Percentiles rank a stretch among this genome's conserved stretches.
phyloP scores from a whole-genome alignment of 805 yeast genomes.

The Candida michaelii region DNA sequence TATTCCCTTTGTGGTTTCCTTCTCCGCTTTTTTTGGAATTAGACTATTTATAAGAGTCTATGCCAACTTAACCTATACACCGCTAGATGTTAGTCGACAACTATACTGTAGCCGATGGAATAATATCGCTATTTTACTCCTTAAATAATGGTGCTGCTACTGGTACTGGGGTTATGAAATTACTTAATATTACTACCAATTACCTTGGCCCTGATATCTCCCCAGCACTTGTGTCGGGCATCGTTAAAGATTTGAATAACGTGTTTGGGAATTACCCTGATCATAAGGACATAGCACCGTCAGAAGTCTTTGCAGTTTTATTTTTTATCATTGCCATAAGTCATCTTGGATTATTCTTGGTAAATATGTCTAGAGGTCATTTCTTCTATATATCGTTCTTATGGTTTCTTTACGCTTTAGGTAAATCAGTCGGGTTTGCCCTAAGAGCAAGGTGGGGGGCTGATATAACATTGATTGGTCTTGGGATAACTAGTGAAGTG shows the following conservation, averaged over 20 bases:
- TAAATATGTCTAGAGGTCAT: constrained; percentile 57
- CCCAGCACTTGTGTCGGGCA: constrained; percentile 30
- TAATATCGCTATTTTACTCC: constrained; percentile 23
- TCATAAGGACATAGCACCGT: constrained; percentile 54
- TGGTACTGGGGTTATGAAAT: constrained; percentile 27
- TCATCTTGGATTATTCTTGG: constrained; percentile 48
- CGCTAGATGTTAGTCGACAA: too few relatives aligned
- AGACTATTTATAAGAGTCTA: too few relatives aligned
- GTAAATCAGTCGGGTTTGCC: constrained; percentile 59
- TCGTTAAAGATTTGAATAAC: constrained; percentile 42
- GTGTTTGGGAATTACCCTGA: constrained; percentile 67
- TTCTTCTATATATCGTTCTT: constrained; percentile 54
- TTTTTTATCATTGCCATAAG: constrained; percentile 48
- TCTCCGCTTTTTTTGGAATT: too few relatives aligned
- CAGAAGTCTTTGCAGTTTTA: constrained; percentile 52
- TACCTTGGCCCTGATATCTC: constrained; percentile 42
- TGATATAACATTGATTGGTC: constrained; percentile 41
- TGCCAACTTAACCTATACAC: too few relatives aligned
- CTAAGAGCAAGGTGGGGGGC: constrained; percentile 59
- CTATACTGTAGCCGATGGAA: constrained; percentile 23
- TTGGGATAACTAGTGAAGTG: constrained; percentile 59
- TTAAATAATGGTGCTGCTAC: constrained; percentile 24
- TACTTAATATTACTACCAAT: constrained; percentile 24
- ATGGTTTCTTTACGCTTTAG: constrained; percentile 48
- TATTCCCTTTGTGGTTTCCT: too few relatives aligned